Percentiles rank a stretch among this genome's conserved stretches.
Evolutionary conservation across 805 yeast genomes (phyloP).

Genomic region (Yarrowia divulgata): DNA sequence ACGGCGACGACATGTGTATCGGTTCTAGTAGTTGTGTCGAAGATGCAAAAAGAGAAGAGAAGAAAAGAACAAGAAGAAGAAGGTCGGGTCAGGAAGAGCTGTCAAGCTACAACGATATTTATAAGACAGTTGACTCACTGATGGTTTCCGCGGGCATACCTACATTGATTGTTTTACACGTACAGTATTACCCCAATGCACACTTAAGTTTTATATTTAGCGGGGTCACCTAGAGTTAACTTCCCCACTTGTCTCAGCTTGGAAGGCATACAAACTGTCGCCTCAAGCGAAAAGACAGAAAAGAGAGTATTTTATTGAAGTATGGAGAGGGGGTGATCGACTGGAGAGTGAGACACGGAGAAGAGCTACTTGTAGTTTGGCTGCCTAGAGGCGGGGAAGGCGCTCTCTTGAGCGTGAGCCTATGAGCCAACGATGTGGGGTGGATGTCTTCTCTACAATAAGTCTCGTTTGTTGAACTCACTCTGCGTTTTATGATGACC

Average conservation of each 20-base stretch:
- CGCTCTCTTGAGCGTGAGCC: too few relatives aligned
- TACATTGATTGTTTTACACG: slow-evolving; percentile 18
- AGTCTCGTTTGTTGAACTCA: too few relatives aligned
- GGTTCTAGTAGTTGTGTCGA: slow-evolving; percentile 4
- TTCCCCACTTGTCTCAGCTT: slow-evolving; percentile 19
- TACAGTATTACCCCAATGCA: background rate
- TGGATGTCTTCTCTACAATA: too few relatives aligned
- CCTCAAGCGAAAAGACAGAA: background rate
- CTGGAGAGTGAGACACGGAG: background rate
- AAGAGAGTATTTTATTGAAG: background rate
- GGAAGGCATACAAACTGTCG: background rate
- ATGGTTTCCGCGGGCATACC: slow-evolving; percentile 1
- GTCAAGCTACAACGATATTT: background rate
- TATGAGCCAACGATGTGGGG: too few relatives aligned
- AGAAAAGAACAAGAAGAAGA: too few relatives aligned
- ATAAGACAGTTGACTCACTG: slow-evolving; percentile 27
- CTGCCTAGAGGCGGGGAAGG: slow-evolving; percentile 21
- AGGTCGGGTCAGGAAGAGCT: background rate
- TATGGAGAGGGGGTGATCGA: background rate
- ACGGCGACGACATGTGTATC: background rate
- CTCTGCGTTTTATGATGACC: slow-evolving; percentile 6
- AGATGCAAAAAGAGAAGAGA: background rate
- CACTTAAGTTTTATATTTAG: slow-evolving; percentile 18
- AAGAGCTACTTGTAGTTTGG: background rate
- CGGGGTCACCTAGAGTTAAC: slow-evolving; percentile 30